These are phyloP conservation scores for Sporothrix euskadiensis DNA, from an alignment of 2,329 filamentous ascomycete species.

Conservation along the genomic window DNA sequence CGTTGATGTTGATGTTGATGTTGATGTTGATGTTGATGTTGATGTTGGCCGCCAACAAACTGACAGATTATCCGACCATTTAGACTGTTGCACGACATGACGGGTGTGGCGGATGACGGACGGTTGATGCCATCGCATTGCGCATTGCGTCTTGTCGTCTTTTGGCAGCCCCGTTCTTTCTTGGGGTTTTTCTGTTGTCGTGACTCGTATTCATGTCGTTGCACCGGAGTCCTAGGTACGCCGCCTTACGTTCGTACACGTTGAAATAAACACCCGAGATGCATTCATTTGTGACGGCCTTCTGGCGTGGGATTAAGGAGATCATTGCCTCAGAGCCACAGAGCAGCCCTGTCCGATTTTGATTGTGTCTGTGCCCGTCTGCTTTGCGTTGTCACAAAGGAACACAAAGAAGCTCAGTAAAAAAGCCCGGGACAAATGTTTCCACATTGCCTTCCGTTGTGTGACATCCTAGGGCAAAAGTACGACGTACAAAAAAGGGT, in stretches of 20 bases:
- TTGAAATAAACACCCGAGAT: not conserved
- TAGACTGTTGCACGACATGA: not conserved
- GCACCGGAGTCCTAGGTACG: not conserved
- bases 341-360: not conserved
- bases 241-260: not conserved
- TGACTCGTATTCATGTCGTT: not conserved
- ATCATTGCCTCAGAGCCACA: not conserved
- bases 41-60: not conserved
- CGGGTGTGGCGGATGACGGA: conserved; percentile 1
- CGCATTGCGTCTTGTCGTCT: conserved; percentile 16
- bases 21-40: not conserved
- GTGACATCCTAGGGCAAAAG: not conserved
- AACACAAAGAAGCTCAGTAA: not conserved
- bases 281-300: not conserved
- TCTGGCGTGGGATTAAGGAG: not conserved
- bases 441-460: not conserved
- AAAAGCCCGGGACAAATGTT: not conserved
- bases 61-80: not conserved
- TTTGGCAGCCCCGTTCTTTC: not conserved
- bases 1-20: not conserved
- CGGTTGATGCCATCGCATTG: conserved; percentile 22
- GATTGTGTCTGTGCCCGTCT: not conserved
- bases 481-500: not conserved
- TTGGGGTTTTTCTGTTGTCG: not conserved
- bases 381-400: not conserved